Percentiles rank a stretch among this genome's conserved stretches.
These are phyloP conservation scores for Pyronema domesticum DNA, from an alignment of 495 filamentous ascomycete species.

Conservation along the genomic window DNA sequence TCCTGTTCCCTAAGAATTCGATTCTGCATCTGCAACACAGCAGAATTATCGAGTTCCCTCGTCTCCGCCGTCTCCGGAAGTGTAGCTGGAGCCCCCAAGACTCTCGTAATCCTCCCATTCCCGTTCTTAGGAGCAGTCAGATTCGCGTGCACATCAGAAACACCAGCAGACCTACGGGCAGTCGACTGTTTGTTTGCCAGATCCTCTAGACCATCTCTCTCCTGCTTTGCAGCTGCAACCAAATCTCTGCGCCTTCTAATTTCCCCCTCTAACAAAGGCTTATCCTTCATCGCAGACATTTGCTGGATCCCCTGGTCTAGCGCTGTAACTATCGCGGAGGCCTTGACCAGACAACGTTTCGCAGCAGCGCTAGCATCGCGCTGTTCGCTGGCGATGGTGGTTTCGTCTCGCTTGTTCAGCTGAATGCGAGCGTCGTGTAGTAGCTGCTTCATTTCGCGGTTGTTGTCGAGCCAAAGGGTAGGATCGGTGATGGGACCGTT, in stretches of 20 bases:
- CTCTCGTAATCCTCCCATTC: slow-evolving; percentile 28
- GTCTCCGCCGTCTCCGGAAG: slow-evolving; percentile 72
- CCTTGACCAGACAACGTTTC: slow-evolving; percentile 64
- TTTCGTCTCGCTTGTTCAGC: slow-evolving; percentile 25
- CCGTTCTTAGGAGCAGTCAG: slow-evolving; percentile 39
- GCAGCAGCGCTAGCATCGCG: slow-evolving; percentile 71
- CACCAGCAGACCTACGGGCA: too few species aligned
- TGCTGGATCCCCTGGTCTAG: slow-evolving; percentile 54
- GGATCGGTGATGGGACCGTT: slow-evolving; percentile 48
- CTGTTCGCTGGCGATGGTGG: slow-evolving; percentile 45
- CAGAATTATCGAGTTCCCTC: slow-evolving; percentile 74
- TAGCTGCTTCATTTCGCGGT: slow-evolving; percentile 61
- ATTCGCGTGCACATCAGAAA: slow-evolving; percentile 17
- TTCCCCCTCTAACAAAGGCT: slow-evolving; percentile 63
- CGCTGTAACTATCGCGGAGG: slow-evolving; percentile 44
- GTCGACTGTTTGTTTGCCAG: slow-evolving; percentile 51
- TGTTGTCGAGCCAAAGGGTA: slow-evolving; percentile 69
- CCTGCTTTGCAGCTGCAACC: slow-evolving; percentile 56
- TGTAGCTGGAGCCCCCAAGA: slow-evolving; percentile 46
- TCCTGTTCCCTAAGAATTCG: slow-evolving; percentile 81
- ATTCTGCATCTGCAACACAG: slow-evolving; percentile 67
- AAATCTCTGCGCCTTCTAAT: slow-evolving; percentile 63
- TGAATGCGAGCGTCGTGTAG: slow-evolving; percentile 55
- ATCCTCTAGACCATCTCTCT: slow-evolving; percentile 72
- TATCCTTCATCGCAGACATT: too few species aligned